Base-by-base conservation (phyloP, 2,329 filamentous ascomycete genomes). In the Nannizziopsis barbatae region DNA sequence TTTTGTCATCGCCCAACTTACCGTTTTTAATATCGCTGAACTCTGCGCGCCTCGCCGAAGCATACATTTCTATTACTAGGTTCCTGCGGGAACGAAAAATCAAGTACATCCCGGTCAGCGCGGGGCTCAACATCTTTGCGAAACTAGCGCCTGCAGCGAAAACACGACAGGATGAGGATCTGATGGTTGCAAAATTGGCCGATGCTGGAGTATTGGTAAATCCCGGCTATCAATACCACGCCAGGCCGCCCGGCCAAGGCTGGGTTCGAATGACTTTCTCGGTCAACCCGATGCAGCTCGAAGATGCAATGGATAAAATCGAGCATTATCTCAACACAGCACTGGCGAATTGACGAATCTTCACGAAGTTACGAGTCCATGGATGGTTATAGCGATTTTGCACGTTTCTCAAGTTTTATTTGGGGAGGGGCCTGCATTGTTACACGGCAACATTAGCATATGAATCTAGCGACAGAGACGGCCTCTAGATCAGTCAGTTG, bases 251-350 rank as follows among this genome's bases (percentile, higher is more conserved):
- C 15, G 57, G 57, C 17, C 58, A 57, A 39, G 60, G 60, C 2
- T 62, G 60, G 60, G 51, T 47, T n/a, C 47, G 60, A 31, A 40
- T 62, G 20, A 52, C 52, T 3, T 62, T 62, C 50, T 50, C 59
- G 1, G 45, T 60, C 1, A 50, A 55, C 12, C 35, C 41, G 5
- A 35, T 41, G n/a, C 46, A 47, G 15, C 44, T 60, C 33, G 30
- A 44, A 17, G 55, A 58, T 20, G 56, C 55, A 11, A 43, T 60
- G 17, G 17, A 36, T 27, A 49, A 54, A 20, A 55, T 59, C 30
- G 44, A 52, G 36, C 45, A 18, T 15, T 45, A 49, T 17, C 40
- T 55, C 42, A 37, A 44, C 38, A 36, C 37, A 37, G 15, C 36
- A n/a, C 36, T 38, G 20, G 9, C 22, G 22, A 27, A 27, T 27